These are phyloP conservation scores for Tricharina praecox DNA, from an alignment of 495 filamentous ascomycete genomes.

Conservation along the genomic window DNA sequence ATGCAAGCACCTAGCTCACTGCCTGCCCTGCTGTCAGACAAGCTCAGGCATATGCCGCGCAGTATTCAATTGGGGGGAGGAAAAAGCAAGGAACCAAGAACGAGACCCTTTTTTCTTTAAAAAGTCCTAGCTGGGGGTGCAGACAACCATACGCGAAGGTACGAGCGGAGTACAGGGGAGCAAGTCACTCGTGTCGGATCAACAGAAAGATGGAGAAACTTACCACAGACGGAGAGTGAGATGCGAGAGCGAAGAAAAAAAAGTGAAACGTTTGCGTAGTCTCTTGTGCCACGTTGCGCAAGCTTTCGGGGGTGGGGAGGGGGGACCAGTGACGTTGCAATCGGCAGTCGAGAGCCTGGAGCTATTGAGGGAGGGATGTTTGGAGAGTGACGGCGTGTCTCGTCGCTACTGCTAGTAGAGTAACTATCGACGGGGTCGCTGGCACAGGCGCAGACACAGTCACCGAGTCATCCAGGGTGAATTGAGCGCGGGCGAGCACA, in stretches of 20 bases:
- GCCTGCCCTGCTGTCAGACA: not conserved
- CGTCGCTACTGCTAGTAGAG: not conserved
- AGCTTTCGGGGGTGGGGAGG: not conserved
- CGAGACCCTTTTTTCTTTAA: not conserved
- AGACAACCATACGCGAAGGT: not conserved
- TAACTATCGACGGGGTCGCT: not conserved
- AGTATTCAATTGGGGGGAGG: not conserved
- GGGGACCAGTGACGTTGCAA: too few species aligned
- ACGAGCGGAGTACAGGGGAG: not conserved
- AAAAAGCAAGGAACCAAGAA: not conserved
- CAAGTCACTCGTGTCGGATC: too few species aligned
- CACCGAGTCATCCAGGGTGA: not conserved
- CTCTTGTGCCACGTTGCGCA: conserved; percentile 1
- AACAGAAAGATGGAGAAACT: not conserved
- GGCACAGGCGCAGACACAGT: not conserved
- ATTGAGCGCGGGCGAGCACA: not conserved
- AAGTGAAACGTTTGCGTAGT: not conserved
- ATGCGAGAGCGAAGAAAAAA: not conserved
- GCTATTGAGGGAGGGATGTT: too few species aligned
- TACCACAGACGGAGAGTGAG: not conserved
- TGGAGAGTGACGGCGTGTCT: too few species aligned
- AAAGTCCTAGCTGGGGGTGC: not conserved
- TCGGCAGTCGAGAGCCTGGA: too few species aligned
- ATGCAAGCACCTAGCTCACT: not conserved
- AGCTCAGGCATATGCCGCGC: conserved; percentile 1